A percentile compares a stretch with the other conserved stretches of the same genome.
Conservation (phyloP, 176 grass and related monocot species). For the Cocos nucifera region DNA sequence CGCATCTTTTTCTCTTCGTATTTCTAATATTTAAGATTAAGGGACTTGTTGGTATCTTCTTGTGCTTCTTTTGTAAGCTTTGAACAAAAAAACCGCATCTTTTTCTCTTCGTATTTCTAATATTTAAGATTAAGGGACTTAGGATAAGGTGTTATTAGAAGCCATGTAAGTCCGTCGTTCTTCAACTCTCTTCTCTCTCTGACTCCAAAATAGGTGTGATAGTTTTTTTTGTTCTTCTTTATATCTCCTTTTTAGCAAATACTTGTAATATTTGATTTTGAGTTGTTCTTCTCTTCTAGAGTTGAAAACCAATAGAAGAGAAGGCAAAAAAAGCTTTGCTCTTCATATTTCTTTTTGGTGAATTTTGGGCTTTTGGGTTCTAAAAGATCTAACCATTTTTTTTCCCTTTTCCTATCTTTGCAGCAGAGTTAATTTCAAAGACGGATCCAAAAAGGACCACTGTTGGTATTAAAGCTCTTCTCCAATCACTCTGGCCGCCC, state of each 20-base stretch:
- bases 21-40: not conserved
- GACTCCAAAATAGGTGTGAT: too few species aligned
- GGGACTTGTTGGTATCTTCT: not conserved
- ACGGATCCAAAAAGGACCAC: constrained; percentile 29
- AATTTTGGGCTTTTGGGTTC: not conserved
- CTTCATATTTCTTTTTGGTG: too few species aligned
- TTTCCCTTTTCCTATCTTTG: not conserved
- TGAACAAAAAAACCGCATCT: not conserved
- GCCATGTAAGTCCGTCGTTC: too few species aligned
- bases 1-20: not conserved
- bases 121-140: not conserved
- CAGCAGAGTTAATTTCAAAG: constrained; percentile 12
- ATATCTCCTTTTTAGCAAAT: not conserved
- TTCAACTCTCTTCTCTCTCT: too few species aligned
- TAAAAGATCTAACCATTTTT: not conserved
- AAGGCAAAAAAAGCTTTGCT: too few species aligned
- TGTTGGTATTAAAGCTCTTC: constrained; percentile 12
- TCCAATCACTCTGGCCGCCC: constrained; percentile 55
- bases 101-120: not conserved
- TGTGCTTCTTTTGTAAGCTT: not conserved
- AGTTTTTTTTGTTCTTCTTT: not conserved
- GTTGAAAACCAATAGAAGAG: too few species aligned
- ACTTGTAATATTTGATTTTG: not conserved
- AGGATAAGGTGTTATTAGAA: too few species aligned
- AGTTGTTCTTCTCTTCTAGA: too few species aligned